Conservation (phyloP, 768 basidiomycete species). For the Suillus spraguei region DNA sequence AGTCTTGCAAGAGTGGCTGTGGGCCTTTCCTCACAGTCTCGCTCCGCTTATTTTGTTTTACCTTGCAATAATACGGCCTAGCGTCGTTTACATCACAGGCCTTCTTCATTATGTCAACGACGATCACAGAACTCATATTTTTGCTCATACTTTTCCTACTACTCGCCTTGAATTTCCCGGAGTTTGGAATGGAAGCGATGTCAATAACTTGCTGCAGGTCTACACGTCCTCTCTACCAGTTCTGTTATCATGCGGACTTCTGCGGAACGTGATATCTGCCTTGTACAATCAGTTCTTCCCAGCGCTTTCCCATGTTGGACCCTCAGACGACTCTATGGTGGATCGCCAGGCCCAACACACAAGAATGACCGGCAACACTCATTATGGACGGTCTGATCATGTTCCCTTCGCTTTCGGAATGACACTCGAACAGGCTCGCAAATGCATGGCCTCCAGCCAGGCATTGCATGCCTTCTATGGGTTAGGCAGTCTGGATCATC, state of each 20-base stretch:
- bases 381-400: not conserved
- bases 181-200: not conserved
- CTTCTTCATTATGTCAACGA: not conserved
- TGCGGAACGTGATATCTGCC: not conserved
- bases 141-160: not conserved
- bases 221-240: not conserved
- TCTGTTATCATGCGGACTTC: not conserved
- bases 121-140: not conserved
- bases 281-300: not conserved
- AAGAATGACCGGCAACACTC: not conserved
- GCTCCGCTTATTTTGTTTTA: not conserved
- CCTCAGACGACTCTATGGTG: no score
- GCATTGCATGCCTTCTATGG: not conserved
- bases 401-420: not conserved
- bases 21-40: not conserved
- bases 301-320: not conserved
- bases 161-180: not conserved
- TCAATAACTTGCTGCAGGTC: not conserved
- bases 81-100: not conserved
- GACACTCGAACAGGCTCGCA: not conserved
- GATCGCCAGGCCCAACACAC: no score
- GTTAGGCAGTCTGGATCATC: not conserved
- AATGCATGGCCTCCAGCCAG: not conserved
- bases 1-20: not conserved
- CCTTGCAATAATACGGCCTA: not conserved